Evolutionary conservation across 805 yeast genomes (phyloP), one percentile per base, ranked within the genome.

Genomic region (Kregervanrija fluxuum): DNA sequence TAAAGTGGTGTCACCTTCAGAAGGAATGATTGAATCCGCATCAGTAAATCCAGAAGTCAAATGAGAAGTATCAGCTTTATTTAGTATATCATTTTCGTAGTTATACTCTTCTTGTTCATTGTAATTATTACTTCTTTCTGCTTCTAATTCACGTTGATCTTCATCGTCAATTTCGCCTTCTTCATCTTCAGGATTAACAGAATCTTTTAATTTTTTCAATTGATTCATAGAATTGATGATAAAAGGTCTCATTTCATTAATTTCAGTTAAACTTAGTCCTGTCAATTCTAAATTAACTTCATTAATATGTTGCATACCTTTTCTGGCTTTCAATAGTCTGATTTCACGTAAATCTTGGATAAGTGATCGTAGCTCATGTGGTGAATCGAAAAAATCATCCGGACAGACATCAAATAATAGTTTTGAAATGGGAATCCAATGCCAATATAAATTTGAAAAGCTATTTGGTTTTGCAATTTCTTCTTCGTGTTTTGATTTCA

Each of bases 341-440:
- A 89, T 71, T 64, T 93, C 98, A 35, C 93, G 71, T 43, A 93
- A 67, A 55, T 91, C 97, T 55, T 89, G 95, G 3, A 91, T 67
- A 12, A 80, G 61, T 2, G 85, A 75, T 40, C 93, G 67, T 22
- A 91, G 63, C 46, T 75, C 81, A 54, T 85, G 85, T 0, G 85
- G 73, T 1, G 88, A 82, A 48, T 84, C 91, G 11, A 70, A 66
- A 43, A 89, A 67, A 61, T 93, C 98, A 53, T 90, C 95, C 0
- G 82, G 54, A 2, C 96, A 95, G 42, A 56, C 54, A 11, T 74
- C 70, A 5, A 91, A 69, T 40, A 91, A 65, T 11, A 83, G 71
- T 52, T 83, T 85, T 4, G 91, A 76, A 1, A 84, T 58, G 41
- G 91, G 95, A 16, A 89, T 68, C 99, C 99, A 93, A 59, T 82